Conservation (phyloP, 1,139 yeast genomes). For the Pichia sp. region DNA sequence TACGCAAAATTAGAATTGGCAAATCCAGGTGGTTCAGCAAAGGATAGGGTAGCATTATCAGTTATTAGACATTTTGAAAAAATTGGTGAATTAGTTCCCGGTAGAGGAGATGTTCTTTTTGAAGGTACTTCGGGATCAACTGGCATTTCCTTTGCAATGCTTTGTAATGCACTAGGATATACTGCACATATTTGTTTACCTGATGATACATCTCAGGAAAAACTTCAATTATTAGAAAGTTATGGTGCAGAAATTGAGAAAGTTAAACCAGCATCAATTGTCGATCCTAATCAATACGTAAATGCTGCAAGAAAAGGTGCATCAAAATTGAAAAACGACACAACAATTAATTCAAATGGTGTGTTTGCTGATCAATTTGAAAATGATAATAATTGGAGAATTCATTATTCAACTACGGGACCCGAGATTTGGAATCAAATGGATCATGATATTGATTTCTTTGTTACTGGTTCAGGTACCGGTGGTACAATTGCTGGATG, state of each 20-base stretch:
- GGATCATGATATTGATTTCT: constrained; percentile 57
- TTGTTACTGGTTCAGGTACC: constrained; percentile 72
- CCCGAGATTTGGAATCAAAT: constrained; percentile 81
- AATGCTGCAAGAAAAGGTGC: constrained; percentile 76
- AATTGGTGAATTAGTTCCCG: constrained; percentile 50
- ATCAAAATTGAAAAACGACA: constrained; percentile 41
- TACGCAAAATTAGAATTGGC: constrained; percentile 80
- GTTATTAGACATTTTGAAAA: constrained; percentile 66
- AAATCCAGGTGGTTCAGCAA: constrained; percentile 95
- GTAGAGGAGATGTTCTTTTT: constrained; percentile 60
- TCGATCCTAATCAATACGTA: constrained; percentile 88
- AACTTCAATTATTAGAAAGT: constrained; percentile 58
- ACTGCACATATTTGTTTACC: constrained; percentile 90
- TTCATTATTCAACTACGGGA: constrained; percentile 79
- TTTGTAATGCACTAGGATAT: constrained; percentile 84
- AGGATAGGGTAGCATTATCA: constrained; percentile 88
- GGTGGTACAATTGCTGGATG: constrained; percentile 90
- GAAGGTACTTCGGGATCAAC: constrained; percentile 98
- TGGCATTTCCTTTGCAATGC: constrained; percentile 86
- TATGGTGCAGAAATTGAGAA: constrained; percentile 84
- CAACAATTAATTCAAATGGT: constrained; percentile 41
- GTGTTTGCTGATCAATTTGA: constrained; percentile 95
- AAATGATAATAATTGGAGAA: constrained; percentile 82
- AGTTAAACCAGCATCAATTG: constrained; percentile 92
- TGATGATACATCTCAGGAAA: constrained; percentile 85